phyloP scores from a whole-genome alignment of 768 basidiomycete species.

The Rhodotorula babjevae region DNA sequence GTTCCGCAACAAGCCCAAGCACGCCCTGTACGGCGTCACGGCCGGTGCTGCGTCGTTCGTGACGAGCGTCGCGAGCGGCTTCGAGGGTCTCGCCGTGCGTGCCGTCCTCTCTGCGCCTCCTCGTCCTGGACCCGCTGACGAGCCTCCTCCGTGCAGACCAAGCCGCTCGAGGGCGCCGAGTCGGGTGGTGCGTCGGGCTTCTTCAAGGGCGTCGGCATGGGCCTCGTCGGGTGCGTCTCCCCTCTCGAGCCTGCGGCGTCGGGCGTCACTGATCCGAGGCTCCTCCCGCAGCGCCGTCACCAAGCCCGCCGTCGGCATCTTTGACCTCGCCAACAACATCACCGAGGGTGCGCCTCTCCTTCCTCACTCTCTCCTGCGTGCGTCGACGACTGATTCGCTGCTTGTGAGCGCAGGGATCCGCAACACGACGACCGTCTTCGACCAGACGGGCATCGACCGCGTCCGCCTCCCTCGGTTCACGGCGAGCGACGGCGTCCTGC shows the following conservation, averaged over 20 bases:
- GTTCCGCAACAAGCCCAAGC: slow-evolving; percentile 86
- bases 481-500: slow-evolving; percentile 77
- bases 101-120: too few relatives aligned
- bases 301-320: slow-evolving; percentile 93
- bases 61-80: slow-evolving; percentile 86
- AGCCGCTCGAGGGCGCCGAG: slow-evolving; percentile 95
- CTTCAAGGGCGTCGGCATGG: slow-evolving; percentile 96
- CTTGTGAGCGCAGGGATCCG: slow-evolving; percentile 64
- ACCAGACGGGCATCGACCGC: slow-evolving; percentile 81
- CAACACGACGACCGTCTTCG: slow-evolving; percentile 97
- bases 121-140: too few relatives aligned
- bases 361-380: background rate
- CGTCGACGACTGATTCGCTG: background rate
- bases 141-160: slow-evolving; percentile 60
- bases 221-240: slow-evolving; percentile 74
- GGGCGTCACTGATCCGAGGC: background rate
- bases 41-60: slow-evolving; percentile 92
- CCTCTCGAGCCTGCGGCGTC: background rate
- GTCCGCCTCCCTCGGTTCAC: slow-evolving; percentile 81
- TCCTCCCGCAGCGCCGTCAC: slow-evolving; percentile 66
- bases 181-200: slow-evolving; percentile 89
- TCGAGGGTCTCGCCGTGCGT: slow-evolving; percentile 84
- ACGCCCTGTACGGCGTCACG: slow-evolving; percentile 97
- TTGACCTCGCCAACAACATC: slow-evolving; percentile 90
- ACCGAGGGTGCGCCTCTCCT: slow-evolving; percentile 63